Evolutionary conservation across 306 rosid species (phyloP), one percentile per base, ranked within the genome.

Genomic region (Dryas alaskensis): DNA sequence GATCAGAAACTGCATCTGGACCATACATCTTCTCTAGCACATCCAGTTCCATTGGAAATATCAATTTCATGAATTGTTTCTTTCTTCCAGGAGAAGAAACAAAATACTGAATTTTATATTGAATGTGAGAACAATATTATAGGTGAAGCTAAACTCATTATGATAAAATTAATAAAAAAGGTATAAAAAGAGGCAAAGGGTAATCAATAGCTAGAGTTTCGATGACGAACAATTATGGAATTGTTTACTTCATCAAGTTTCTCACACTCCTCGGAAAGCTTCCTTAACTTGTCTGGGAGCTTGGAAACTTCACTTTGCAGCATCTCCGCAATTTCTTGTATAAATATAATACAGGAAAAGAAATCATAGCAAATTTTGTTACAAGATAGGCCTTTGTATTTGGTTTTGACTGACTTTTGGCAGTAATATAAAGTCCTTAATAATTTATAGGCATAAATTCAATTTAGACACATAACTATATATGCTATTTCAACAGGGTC

Each of bases 161-260:
- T 47, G 17, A 54, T 57, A 46, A 73, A 65, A 37, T 14, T 1
- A 27, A 40, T 39, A 19, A 19, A 40, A 62, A 22, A 62, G 8
- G 22, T 42, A 46, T 44, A 43, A 49, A 6, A 16, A 62, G 8
- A 50, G 60, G 17, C 37, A 45, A 52, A 51, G 49, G 72, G 69
- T 51, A 37, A 55, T 43, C 16, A 59, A 74, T 27, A 69, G 40
- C 44, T 67, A 60, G 69, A 72, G 57, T 54, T 65, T 51, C 54
- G 67, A 77, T 76, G 82, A 65, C 80, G n/a, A 5, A 86, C 90
- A 85, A 73, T 12, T 27, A 84, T 25, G 73, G 73, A 60, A 39
- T 72, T 16, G 49, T 81, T 84, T 66, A 81, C 86, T 3, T 78
- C 16, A 49, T 0, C 10, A 16, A 86, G 44, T 43, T 74, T 39